These are phyloP conservation scores for Intubia oerlemansii DNA, from an alignment of 2,329 filamentous ascomycete genomes.

Conservation along the genomic window DNA sequence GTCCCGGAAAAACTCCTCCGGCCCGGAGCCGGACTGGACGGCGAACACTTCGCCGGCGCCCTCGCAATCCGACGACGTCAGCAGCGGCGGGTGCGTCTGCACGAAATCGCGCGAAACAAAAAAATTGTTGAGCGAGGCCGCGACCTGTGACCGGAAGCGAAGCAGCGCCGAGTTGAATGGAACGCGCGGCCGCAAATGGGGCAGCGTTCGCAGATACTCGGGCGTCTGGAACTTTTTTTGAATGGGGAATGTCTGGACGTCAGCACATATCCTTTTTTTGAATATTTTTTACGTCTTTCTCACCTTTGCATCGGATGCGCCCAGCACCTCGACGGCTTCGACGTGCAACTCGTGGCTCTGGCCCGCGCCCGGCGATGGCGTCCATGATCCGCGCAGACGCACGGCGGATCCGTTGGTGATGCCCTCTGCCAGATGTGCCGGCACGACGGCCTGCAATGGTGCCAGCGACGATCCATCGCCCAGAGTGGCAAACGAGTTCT, in stretches of 20 bases:
- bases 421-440: constrained; percentile 43
- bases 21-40: constrained; percentile 18
- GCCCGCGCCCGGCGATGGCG: constrained; percentile 40
- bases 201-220: constrained; percentile 72
- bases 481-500: constrained; percentile 61
- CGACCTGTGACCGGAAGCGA: constrained; percentile 62
- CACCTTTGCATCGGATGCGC: constrained; percentile 59
- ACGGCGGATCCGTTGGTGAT: constrained; percentile 51
- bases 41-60: constrained; percentile 88
- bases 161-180: constrained; percentile 64
- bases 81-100: constrained; percentile 78
- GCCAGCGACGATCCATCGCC: constrained; percentile 70
- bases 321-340: constrained; percentile 45
- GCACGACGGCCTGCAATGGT: constrained; percentile 62
- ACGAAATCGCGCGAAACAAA: constrained; percentile 52
- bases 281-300: background rate
- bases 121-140: constrained; percentile 50
- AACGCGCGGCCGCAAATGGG: constrained; percentile 67
- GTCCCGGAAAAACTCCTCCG: constrained; percentile 49
- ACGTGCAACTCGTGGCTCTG: constrained; percentile 71
- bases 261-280: background rate
- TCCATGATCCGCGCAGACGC: constrained; percentile 58
- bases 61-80: constrained; percentile 94
- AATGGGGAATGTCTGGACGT: constrained; percentile 57
- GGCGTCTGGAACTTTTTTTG: constrained; percentile 91